These are phyloP conservation scores for Venturia carpophila DNA, from an alignment of 2,329 filamentous ascomycete species.

Conservation along the genomic window DNA sequence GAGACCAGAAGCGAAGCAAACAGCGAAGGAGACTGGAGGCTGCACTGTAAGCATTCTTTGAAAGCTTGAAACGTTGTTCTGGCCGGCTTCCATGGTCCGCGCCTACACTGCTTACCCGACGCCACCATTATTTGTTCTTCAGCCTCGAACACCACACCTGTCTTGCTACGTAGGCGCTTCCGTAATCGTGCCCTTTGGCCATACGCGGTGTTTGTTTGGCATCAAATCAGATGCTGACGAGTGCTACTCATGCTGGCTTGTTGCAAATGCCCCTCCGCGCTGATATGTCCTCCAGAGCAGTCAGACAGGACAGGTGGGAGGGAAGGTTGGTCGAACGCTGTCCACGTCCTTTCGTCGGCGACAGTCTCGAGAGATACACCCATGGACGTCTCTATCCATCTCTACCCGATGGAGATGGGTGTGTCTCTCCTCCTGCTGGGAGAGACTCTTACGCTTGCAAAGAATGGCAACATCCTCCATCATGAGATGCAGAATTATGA, in stretches of 20 bases:
- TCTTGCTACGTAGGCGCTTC: not conserved
- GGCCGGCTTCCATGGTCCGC: not conserved
- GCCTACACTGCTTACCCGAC: not conserved
- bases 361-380: not conserved
- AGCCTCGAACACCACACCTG: not conserved
- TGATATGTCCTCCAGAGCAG: not conserved
- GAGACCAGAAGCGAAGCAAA: not conserved
- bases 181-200: not conserved
- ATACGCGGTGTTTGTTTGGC: not conserved
- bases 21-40: not conserved
- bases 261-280: not conserved
- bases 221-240: not conserved
- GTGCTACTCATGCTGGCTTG: not conserved
- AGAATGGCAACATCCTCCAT: not conserved
- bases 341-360: not conserved
- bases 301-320: not conserved
- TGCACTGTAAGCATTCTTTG: too few relatives aligned
- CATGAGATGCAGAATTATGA: not conserved
- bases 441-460: too few relatives aligned
- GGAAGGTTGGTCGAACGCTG: not conserved
- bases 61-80: too few relatives aligned
- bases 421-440: too few relatives aligned
- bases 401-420: too few relatives aligned
- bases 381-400: not conserved
- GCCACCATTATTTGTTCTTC: not conserved